These are phyloP conservation scores for Aspergillus melleus DNA, from an alignment of 2,329 filamentous ascomycete genomes.

Conservation along the genomic window DNA sequence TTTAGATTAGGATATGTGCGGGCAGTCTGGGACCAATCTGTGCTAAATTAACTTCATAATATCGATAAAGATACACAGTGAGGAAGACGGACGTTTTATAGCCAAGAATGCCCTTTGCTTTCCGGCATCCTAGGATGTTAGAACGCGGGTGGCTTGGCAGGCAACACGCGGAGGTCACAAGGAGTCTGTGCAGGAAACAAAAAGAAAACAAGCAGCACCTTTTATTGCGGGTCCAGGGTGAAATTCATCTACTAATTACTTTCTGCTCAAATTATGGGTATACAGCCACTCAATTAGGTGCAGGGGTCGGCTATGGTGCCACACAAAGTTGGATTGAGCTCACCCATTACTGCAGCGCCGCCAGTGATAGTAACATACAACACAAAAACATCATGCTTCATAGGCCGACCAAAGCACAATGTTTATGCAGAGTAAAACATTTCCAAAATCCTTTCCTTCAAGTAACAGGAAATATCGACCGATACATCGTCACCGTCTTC, in stretches of 20 bases:
- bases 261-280: too few species aligned
- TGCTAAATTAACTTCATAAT: background rate
- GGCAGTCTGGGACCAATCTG: background rate
- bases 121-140: background rate
- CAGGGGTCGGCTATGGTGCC: background rate
- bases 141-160: background rate
- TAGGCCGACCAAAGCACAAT: background rate
- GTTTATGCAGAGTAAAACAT: background rate
- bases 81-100: background rate
- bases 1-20: background rate
- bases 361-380: background rate
- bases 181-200: background rate
- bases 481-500: background rate
- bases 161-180: background rate
- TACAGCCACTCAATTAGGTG: too few species aligned
- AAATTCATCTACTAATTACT: too few species aligned
- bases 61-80: too few species aligned
- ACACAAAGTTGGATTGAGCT: background rate
- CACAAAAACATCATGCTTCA: background rate
- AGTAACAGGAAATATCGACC: background rate
- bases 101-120: background rate
- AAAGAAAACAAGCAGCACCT: background rate
- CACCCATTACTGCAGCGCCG: background rate
- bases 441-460: background rate
- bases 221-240: too few species aligned